Percentiles rank a stretch among this genome's conserved stretches.
These are phyloP conservation scores for Penicillium pulvis DNA, from an alignment of 495 filamentous ascomycete genomes.

Conservation along the genomic window DNA sequence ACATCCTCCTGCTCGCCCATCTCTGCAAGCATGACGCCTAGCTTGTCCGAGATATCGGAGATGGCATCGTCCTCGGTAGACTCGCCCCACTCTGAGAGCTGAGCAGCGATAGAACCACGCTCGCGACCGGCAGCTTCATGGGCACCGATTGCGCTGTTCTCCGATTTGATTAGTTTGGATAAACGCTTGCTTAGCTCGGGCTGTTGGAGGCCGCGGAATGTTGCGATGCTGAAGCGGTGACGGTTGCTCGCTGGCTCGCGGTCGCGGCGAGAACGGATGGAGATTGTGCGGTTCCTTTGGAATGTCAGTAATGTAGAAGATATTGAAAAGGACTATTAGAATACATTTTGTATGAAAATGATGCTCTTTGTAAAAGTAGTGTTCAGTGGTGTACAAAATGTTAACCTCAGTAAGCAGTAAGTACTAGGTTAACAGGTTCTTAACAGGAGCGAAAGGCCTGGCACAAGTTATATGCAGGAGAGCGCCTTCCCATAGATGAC, in stretches of 20 bases:
- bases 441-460: neutral
- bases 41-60: constrained; percentile 88
- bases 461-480: constrained; percentile 3
- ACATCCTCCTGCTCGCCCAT: constrained; percentile 88
- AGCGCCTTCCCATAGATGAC: constrained; percentile 31
- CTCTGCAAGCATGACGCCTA: constrained; percentile 88
- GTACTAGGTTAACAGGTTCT: neutral
- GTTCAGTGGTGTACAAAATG: neutral
- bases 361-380: neutral
- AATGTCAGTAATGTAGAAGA: neutral
- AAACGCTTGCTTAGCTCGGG: constrained; percentile 84
- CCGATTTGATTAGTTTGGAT: constrained; percentile 87
- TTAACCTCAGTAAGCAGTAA: neutral
- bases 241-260: constrained; percentile 36
- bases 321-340: neutral
- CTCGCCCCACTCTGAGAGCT: constrained; percentile 98
- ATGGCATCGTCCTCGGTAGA: constrained; percentile 81
- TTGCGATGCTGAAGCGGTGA: constrained; percentile 75
- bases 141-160: constrained; percentile 79
- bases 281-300: constrained; percentile 60
- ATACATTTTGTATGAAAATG: neutral
- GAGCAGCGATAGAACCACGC: constrained; percentile 77
- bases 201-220: constrained; percentile 78
- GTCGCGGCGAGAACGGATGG: constrained; percentile 58
- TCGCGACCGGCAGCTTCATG: constrained; percentile 82